Evolutionary conservation across 225 moss, liverwort and hornwort genomes (phyloP), one percentile per base, ranked within the genome.

Genomic region (Neckera pumila): DNA sequence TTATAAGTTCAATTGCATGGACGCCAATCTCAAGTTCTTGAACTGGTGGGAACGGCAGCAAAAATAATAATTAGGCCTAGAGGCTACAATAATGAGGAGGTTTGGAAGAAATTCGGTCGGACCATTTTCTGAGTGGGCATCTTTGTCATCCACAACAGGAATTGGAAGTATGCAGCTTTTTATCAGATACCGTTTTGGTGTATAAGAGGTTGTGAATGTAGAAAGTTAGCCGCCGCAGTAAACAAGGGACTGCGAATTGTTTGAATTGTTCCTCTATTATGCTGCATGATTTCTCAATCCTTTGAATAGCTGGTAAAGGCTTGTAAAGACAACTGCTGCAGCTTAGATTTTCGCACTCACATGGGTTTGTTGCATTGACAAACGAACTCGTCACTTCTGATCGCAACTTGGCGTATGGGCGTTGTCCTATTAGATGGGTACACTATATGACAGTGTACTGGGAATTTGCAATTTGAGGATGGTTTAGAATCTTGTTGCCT

Each of bases 11-110:
- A 95, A 94, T 77, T 95, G 96, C 81, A 91, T 95, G 87, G 97
- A 97, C 63, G 84, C 94, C 25, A 98, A 96, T 70, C 92, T 95
- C 79, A 98, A 98, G 86, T 95, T 97, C 78, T 85, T 98, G 92
- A 95, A 97, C 42, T 96, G 96, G 97, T 98, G 98, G 98, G 89
- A 93, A 89, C 85, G 91, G 42, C 94, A 97, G 90, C 92, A 91
- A 69, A 64, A 64, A 38, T 90, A 59, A 92, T 61, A 19, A 19
- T 6, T 12, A 26, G 51, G 45, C 76, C 8, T 61, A 42, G 59
- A 81, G 54, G 69, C 75, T 76, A 49, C 85, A 77, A 70, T 75
- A 80, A 67, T 16, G 86, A 79, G 64, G 69, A 88, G 54, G 33
- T 36, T 45, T 74, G 69, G 51, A 80, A 74, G 49, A 20, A 76